Evolutionary conservation across 305 asterid species (phyloP).

Genomic region (Fraxinus dipetala): DNA sequence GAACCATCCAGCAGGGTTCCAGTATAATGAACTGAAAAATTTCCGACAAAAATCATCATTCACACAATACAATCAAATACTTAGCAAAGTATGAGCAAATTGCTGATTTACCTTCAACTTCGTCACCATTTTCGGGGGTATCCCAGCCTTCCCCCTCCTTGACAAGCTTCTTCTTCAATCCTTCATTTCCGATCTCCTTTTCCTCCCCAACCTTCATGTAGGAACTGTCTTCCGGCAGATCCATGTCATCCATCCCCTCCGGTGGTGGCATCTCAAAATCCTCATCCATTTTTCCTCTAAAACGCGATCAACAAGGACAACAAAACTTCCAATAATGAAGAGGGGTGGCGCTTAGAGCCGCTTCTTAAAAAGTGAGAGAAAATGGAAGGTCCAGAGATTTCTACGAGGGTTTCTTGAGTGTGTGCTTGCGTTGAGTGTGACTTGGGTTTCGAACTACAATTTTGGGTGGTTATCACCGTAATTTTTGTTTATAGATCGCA

Average conservation of each 20-base stretch:
- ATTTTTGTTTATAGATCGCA: too few species aligned
- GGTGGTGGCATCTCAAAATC: slow-evolving; percentile 56
- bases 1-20: slow-evolving; percentile 88
- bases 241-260: slow-evolving; percentile 53
- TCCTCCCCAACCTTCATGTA: slow-evolving; percentile 72
- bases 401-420: slow-evolving; percentile 43
- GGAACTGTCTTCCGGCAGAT: slow-evolving; percentile 46
- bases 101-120: slow-evolving; percentile 50
- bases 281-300: slow-evolving; percentile 41
- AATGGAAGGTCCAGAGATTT: slow-evolving; percentile 39
- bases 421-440: slow-evolving; percentile 1
- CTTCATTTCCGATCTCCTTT: slow-evolving; percentile 59
- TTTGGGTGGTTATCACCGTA: too few species aligned
- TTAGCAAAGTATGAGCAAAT: not conserved
- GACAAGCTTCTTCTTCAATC: slow-evolving; percentile 63
- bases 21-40: slow-evolving; percentile 70
- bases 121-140: slow-evolving; percentile 65
- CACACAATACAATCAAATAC: not conserved
- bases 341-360: not conserved
- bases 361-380: not conserved
- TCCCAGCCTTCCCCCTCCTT: slow-evolving; percentile 70
- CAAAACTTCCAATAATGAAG: not conserved
- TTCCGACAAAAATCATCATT: slow-evolving; percentile 1
- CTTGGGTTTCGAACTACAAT: slow-evolving; percentile 13
- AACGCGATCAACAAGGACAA: not conserved